Conservation (phyloP, 129 eudicot genomes). For the Flaveria ramosissima region DNA sequence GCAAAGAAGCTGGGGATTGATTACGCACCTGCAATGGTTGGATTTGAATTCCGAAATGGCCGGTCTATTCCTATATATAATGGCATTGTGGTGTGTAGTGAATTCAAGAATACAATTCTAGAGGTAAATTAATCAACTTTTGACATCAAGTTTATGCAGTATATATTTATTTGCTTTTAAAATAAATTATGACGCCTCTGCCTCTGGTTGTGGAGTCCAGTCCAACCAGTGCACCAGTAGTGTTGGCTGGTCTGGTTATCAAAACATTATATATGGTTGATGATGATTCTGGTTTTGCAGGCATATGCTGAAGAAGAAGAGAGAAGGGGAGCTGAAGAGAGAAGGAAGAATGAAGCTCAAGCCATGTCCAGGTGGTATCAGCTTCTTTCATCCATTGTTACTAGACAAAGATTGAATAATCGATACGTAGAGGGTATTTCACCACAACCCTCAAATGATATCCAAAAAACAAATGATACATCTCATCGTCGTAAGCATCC, state of each 20-base stretch:
- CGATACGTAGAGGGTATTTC: constrained; percentile 51
- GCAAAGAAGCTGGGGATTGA: constrained; percentile 75
- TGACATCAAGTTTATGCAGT: no score
- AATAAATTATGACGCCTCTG: background rate
- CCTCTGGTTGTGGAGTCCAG: background rate
- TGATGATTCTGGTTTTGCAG: constrained; percentile 38
- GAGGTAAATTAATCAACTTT: constrained; percentile 53
- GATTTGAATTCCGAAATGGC: constrained; percentile 88
- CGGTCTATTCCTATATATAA: constrained; percentile 72
- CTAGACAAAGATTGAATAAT: constrained; percentile 72
- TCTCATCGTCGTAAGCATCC: background rate
- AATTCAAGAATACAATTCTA: constrained; percentile 73
- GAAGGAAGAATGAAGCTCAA: constrained; percentile 62
- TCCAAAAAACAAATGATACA: constrained; percentile 21
- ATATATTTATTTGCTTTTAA: no score
- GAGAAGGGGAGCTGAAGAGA: constrained; percentile 75
- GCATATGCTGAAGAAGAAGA: constrained; percentile 81
- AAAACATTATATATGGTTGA: background rate
- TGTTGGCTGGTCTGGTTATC: background rate
- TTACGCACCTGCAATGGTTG: constrained; percentile 97
- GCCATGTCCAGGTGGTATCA: constrained; percentile 92
- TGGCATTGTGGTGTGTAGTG: constrained; percentile 88
- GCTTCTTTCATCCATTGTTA: constrained; percentile 85
- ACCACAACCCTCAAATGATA: constrained; percentile 21
- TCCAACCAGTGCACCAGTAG: background rate